These are phyloP conservation scores for Aspergillus fumigatiaffinis DNA, from an alignment of 2,329 filamentous ascomycete species.

Conservation along the genomic window DNA sequence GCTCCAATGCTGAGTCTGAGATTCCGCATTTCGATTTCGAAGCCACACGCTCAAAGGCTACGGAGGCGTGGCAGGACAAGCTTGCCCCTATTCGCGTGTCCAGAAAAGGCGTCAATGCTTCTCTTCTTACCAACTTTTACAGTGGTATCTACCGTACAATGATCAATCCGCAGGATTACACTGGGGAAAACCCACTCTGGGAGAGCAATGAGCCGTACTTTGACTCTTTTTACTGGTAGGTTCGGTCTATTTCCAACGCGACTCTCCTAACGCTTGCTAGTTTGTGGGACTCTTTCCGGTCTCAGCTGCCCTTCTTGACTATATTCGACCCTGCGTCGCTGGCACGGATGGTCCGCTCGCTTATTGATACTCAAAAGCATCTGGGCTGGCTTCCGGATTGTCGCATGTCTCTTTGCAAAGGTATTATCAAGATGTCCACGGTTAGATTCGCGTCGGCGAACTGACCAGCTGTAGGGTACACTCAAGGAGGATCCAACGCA, in stretches of 20 bases:
- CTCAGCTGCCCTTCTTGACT: constrained; percentile 65
- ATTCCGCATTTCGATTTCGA: constrained; percentile 64
- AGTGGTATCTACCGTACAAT: constrained; percentile 66
- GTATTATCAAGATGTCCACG: constrained; percentile 5
- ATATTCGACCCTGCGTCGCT: constrained; percentile 62
- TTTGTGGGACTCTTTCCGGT: constrained; percentile 68
- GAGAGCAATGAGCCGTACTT: constrained; percentile 63
- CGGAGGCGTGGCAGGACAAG: constrained; percentile 58
- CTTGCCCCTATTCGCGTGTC: constrained; percentile 36
- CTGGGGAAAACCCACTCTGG: constrained; percentile 68
- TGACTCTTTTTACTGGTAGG: constrained; percentile 67
- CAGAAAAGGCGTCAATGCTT: constrained; percentile 25
- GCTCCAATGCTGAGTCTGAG: constrained; percentile 62
- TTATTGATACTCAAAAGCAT: constrained; percentile 68
- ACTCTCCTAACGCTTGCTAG: constrained; percentile 18
- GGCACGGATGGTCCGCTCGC: constrained; percentile 61
- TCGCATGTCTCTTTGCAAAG: constrained; percentile 66
- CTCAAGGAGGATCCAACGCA: constrained; percentile 70
- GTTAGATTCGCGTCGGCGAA: background rate
- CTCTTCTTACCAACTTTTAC: constrained; percentile 56
- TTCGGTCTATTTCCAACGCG: background rate
- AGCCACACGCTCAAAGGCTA: constrained; percentile 47
- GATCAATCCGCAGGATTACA: constrained; percentile 70
- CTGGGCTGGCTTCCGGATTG: constrained; percentile 70
- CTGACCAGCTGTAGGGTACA: constrained; percentile 50